A percentile compares a stretch with the other conserved stretches of the same genome.
phyloP scores from a whole-genome alignment of 2,329 filamentous ascomycete genomes.

The Calycina marina region DNA sequence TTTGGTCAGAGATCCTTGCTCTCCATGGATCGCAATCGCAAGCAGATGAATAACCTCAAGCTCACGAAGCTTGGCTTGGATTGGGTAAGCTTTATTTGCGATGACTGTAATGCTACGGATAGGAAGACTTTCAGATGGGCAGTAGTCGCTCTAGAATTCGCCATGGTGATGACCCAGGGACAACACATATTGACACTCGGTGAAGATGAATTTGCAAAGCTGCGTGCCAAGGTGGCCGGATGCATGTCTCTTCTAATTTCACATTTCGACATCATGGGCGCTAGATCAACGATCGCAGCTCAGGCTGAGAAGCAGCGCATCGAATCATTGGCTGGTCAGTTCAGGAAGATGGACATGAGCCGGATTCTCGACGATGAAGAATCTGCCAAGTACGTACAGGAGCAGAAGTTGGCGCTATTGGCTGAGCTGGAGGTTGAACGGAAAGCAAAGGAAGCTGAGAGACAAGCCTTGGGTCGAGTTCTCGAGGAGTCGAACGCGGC shows the following conservation, averaged over 20 bases:
- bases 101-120: conserved; percentile 88
- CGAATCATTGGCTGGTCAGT: conserved; percentile 64
- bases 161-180: conserved; percentile 92
- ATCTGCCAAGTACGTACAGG: conserved; percentile 57
- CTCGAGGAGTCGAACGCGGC: conserved; percentile 92
- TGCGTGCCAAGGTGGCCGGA: conserved; percentile 80
- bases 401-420: conserved; percentile 61
- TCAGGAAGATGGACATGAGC: conserved; percentile 66
- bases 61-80: conserved; percentile 85
- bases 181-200: conserved; percentile 85
- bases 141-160: conserved; percentile 86
- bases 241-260: conserved; percentile 97
- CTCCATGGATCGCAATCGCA: conserved; percentile 89
- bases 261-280: conserved; percentile 98
- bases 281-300: conserved; percentile 80
- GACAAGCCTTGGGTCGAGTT: conserved; percentile 77
- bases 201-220: conserved; percentile 69
- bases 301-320: conserved; percentile 84
- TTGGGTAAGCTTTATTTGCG: conserved; percentile 96
- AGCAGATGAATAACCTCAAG: conserved; percentile 95
- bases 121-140: conserved; percentile 96
- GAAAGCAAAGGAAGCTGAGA: conserved; percentile 67
- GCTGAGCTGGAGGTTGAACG: conserved; percentile 63
- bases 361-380: conserved; percentile 68
- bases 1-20: conserved; percentile 90